Evolutionary conservation across 2,329 filamentous ascomycete genomes (phyloP).

Genomic region (Myriangium duriaei): DNA sequence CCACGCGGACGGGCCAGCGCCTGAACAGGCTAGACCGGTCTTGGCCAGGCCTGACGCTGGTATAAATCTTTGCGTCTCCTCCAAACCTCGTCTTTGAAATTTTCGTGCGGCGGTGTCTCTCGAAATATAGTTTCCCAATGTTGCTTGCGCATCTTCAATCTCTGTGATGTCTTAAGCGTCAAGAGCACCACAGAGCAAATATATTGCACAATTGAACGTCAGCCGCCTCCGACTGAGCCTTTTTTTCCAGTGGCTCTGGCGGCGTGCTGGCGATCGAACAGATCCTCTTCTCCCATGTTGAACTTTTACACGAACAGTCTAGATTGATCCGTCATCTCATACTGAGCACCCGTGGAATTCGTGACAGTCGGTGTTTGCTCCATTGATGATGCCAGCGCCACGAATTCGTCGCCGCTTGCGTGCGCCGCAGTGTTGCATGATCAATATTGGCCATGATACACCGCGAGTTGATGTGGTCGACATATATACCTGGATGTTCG

Average conservation of each 20-base stretch:
- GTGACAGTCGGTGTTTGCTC: no score
- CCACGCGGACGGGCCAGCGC: neutral
- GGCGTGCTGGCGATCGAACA: conserved; percentile 25
- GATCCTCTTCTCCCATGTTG: no score
- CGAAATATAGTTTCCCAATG: conserved; percentile 22
- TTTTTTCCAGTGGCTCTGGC: conserved; percentile 22
- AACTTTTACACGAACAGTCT: no score
- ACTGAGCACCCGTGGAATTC: no score
- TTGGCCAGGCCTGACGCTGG: neutral
- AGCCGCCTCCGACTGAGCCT: conserved; percentile 22
- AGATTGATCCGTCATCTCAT: no score
- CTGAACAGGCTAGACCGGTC: no score
- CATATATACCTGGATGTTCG: no score
- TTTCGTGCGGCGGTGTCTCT: conserved; percentile 25
- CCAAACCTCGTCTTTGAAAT: conserved; percentile 15
- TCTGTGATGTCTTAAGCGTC: conserved; percentile 21
- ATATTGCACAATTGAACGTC: conserved; percentile 22
- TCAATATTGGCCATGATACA: no score
- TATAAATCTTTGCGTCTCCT: conserved; percentile 8
- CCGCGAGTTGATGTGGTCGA: no score
- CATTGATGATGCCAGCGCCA: no score
- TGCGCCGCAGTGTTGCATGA: no score
- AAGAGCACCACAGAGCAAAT: conserved; percentile 22
- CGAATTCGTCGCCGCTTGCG: no score
- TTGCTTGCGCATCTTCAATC: conserved; percentile 20